Evolutionary conservation across 1,139 yeast genomes (phyloP).

Genomic region (Blastobotrys aristatus): DNA sequence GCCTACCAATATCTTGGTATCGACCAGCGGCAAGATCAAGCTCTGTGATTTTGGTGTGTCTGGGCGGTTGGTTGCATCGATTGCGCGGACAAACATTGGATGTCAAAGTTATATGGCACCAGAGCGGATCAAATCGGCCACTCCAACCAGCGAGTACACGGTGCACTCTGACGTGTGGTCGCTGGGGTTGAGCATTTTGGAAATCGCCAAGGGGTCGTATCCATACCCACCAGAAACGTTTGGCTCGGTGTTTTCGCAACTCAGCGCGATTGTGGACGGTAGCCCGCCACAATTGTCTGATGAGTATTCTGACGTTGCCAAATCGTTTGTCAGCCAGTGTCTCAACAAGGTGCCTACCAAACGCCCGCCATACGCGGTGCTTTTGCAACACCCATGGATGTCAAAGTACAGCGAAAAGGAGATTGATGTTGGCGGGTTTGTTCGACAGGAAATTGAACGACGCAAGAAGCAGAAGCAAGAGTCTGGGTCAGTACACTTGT

Average conservation of each 20-base stretch:
- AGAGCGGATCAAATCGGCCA: slow-evolving; percentile 71
- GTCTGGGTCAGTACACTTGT: too few relatives aligned
- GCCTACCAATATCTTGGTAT: slow-evolving; percentile 87
- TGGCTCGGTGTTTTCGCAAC: slow-evolving; percentile 83
- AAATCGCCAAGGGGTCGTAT: slow-evolving; percentile 83
- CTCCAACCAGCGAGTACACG: slow-evolving; percentile 61
- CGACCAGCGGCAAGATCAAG: slow-evolving; percentile 77
- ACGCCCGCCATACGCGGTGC: slow-evolving; percentile 76
- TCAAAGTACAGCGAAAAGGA: slow-evolving; percentile 43
- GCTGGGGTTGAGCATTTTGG: slow-evolving; percentile 80
- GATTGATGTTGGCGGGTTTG: slow-evolving; percentile 43
- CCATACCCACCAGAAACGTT: slow-evolving; percentile 96
- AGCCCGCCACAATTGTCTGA: slow-evolving; percentile 76
- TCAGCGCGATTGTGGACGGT: slow-evolving; percentile 94
- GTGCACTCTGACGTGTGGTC: slow-evolving; percentile 98
- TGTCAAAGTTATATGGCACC: slow-evolving; percentile 99
- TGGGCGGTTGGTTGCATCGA: slow-evolving; percentile 90
- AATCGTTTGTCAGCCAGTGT: slow-evolving; percentile 73
- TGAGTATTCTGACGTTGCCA: slow-evolving; percentile 69
- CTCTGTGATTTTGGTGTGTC: slow-evolving; percentile 96
- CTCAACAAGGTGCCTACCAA: slow-evolving; percentile 73
- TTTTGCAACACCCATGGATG: slow-evolving; percentile 82
- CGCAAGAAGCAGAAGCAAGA: not conserved
- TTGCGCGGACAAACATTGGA: slow-evolving; percentile 95
- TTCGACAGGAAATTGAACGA: slow-evolving; percentile 20